Evolutionary conservation across 345 rosid species (phyloP).

Genomic region (Eutrema yunnanense): DNA sequence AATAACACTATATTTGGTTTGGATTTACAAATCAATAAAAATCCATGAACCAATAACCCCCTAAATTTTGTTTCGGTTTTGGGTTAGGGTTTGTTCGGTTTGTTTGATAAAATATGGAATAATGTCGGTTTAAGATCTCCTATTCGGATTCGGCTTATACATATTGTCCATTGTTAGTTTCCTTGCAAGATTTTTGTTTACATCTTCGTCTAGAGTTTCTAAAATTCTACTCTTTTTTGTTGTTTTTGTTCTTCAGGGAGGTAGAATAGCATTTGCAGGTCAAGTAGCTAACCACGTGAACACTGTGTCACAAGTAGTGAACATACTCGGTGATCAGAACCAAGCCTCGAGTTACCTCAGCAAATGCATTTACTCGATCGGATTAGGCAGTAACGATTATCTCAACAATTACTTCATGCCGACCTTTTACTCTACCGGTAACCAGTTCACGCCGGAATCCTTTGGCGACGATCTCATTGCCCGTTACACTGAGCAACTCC

Average conservation of each 20-base stretch:
- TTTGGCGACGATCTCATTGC: slow-evolving; percentile 51
- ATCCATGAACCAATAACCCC: too few relatives aligned
- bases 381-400: slow-evolving; percentile 91
- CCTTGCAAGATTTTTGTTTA: neutral
- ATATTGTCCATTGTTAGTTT: too few relatives aligned
- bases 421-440: slow-evolving; percentile 42
- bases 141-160: too few relatives aligned
- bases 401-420: slow-evolving; percentile 98
- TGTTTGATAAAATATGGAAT: neutral
- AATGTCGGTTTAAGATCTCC: too few relatives aligned
- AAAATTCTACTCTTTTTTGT: neutral
- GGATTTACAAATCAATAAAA: too few relatives aligned
- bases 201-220: neutral
- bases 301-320: slow-evolving; percentile 57
- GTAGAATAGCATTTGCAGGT: slow-evolving; percentile 58
- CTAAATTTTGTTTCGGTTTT: neutral
- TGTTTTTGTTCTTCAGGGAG: slow-evolving; percentile 43
- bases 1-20: too few relatives aligned
- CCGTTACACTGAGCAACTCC: slow-evolving; percentile 57
- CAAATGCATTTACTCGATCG: slow-evolving; percentile 67
- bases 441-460: slow-evolving; percentile 50
- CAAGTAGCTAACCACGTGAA: slow-evolving; percentile 66
- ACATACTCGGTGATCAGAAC: slow-evolving; percentile 50
- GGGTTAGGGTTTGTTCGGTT: neutral
- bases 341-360: slow-evolving; percentile 51